Evolutionary conservation across 495 filamentous ascomycete species (phyloP).

Genomic region (Aspergillus funiculosus): DNA sequence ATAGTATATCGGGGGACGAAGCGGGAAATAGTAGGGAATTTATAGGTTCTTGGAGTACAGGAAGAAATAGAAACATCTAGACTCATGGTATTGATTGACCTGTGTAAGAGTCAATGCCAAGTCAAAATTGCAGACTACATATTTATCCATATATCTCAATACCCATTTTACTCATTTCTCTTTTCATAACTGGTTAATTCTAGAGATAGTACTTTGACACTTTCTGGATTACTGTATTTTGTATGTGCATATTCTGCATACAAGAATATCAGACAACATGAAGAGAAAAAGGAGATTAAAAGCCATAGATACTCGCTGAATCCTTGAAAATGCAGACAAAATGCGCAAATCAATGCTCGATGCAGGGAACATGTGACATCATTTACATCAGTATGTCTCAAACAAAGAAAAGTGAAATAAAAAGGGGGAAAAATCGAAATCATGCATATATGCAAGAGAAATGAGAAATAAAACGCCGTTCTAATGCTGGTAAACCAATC

Average conservation of each 20-base stretch:
- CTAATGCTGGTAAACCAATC: conserved; percentile 26
- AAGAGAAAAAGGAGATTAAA: conserved; percentile 9
- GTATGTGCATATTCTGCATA: conserved; percentile 1
- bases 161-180: too few species aligned
- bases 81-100: too few species aligned
- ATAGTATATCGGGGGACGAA: too few species aligned
- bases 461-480: conserved; percentile 23
- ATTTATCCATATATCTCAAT: too few species aligned
- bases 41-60: too few species aligned
- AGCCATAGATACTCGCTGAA: conserved; percentile 30
- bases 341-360: conserved; percentile 27
- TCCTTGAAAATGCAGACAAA: conserved; percentile 23
- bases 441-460: conserved; percentile 21
- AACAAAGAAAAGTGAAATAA: conserved; percentile 11
- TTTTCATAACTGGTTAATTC: too few species aligned
- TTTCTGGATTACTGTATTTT: neutral
- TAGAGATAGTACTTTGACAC: too few species aligned
- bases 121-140: too few species aligned
- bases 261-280: conserved; percentile 3
- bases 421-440: conserved; percentile 6
- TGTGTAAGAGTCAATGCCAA: too few species aligned
- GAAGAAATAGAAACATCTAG: too few species aligned
- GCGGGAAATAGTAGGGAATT: too few species aligned
- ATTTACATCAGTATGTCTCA: conserved; percentile 17
- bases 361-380: conserved; percentile 27